Percentiles rank a stretch among this genome's conserved stretches.
These are phyloP conservation scores for Colletotrichum tabaci DNA, from an alignment of 2,329 filamentous ascomycete species.

Conservation along the genomic window DNA sequence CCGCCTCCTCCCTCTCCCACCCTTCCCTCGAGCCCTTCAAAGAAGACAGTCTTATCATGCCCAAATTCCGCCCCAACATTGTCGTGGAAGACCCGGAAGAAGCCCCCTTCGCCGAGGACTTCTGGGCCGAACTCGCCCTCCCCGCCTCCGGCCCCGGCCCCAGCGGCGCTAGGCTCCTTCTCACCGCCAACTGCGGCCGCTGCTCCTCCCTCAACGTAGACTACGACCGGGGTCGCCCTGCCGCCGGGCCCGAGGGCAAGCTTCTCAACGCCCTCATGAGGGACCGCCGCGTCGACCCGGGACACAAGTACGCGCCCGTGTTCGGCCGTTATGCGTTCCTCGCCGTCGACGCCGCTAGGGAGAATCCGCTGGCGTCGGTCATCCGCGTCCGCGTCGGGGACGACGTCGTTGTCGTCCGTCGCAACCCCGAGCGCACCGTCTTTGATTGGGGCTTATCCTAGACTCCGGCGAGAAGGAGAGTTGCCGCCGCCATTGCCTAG, in stretches of 20 bases:
- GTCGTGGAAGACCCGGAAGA: slow-evolving; percentile 75
- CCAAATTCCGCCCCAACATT: slow-evolving; percentile 81
- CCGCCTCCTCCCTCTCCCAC: slow-evolving; percentile 77
- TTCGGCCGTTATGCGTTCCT: slow-evolving; percentile 83
- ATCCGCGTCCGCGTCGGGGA: slow-evolving; percentile 68
- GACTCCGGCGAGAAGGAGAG: not conserved
- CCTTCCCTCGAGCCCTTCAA: slow-evolving; percentile 70
- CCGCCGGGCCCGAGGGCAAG: slow-evolving; percentile 69
- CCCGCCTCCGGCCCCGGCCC: slow-evolving; percentile 31
- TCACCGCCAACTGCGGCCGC: slow-evolving; percentile 79
- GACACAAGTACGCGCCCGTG: slow-evolving; percentile 76
- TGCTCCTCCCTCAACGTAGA: slow-evolving; percentile 82
- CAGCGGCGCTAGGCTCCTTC: slow-evolving; percentile 58
- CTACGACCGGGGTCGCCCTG: slow-evolving; percentile 74
- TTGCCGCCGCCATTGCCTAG: slow-evolving; percentile 22
- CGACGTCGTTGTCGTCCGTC: slow-evolving; percentile 65
- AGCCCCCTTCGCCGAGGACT: slow-evolving; percentile 78
- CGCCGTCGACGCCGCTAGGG: slow-evolving; percentile 23
- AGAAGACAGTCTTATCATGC: slow-evolving; percentile 57
- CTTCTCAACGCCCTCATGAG: slow-evolving; percentile 79
- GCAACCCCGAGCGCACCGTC: slow-evolving; percentile 66
- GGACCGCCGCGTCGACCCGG: slow-evolving; percentile 79
- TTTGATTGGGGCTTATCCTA: slow-evolving; percentile 64
- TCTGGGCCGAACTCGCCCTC: slow-evolving; percentile 75
- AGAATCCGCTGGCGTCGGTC: slow-evolving; percentile 38